phyloP scores from a whole-genome alignment of 73 alveolate species.

The Paramecium primaurelia region DNA sequence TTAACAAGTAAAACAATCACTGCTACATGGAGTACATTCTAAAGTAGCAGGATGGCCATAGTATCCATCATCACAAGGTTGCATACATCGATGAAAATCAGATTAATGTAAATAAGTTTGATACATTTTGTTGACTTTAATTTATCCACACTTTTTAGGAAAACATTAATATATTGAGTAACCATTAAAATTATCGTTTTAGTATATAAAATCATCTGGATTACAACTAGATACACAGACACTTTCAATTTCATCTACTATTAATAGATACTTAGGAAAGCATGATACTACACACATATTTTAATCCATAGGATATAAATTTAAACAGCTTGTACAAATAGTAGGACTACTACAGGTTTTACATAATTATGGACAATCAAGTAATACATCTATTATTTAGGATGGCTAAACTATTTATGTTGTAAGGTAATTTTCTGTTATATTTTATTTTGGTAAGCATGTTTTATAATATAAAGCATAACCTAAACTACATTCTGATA shows the following conservation, averaged over 20 bases:
- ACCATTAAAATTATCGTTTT: neutral
- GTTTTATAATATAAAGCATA: neutral
- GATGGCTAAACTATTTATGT: neutral
- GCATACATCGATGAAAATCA: neutral
- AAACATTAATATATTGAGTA: neutral
- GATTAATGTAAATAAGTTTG: neutral
- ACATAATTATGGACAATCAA: conserved; percentile 1
- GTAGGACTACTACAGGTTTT: neutral
- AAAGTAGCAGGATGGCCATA: neutral
- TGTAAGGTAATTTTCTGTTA: neutral
- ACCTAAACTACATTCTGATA: neutral
- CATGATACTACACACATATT: neutral
- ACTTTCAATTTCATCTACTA: neutral
- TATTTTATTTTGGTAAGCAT: neutral
- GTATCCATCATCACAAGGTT: conserved; percentile 28
- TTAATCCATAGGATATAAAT: neutral
- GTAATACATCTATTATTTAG: neutral
- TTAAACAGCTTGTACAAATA: neutral
- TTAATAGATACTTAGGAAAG: neutral
- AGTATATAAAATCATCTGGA: neutral
- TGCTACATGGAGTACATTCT: neutral
- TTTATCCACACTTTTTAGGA: neutral
- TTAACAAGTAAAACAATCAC: neutral
- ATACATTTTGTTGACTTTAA: neutral
- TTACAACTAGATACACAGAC: neutral